Evolutionary conservation across 805 yeast genomes (phyloP).

Genomic region (Hyphopichia homilentoma): DNA sequence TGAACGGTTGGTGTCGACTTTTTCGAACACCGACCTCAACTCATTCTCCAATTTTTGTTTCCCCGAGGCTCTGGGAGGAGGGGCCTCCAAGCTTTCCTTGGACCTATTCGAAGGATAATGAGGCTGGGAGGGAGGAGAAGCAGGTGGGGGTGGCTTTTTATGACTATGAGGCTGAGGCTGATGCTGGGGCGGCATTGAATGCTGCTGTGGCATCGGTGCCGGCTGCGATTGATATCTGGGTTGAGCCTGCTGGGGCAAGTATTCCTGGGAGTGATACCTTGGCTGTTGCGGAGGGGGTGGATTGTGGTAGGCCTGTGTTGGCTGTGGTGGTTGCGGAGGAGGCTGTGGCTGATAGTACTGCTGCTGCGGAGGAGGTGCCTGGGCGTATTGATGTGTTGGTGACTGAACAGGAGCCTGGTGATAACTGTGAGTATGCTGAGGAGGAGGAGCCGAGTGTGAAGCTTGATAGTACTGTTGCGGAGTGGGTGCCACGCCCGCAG

Average conservation of each 20-base stretch:
- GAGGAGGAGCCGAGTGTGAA: constrained; percentile 4
- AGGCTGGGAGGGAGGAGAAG: constrained; percentile 4
- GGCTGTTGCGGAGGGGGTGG: constrained; percentile 10
- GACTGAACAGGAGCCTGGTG: constrained; percentile 5
- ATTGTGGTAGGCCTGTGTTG: constrained; percentile 5
- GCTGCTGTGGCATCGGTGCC: constrained; percentile 8
- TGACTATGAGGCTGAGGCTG: constrained; percentile 11
- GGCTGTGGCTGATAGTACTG: constrained; percentile 9
- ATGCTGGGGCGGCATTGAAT: constrained; percentile 8
- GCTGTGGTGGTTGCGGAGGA: constrained; percentile 6
- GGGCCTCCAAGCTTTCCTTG: constrained; percentile 16
- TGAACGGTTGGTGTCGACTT: constrained; percentile 50
- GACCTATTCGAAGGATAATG: constrained; percentile 10
- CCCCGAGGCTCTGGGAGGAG: constrained; percentile 16
- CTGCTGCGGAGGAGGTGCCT: constrained; percentile 13
- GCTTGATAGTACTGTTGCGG: constrained; percentile 8
- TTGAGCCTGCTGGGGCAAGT: constrained; percentile 10
- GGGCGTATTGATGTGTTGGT: constrained; percentile 10
- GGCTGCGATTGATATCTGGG: constrained; percentile 7
- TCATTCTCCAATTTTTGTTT: constrained; percentile 45
- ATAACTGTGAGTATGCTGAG: constrained; percentile 7
- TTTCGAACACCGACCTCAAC: constrained; percentile 47
- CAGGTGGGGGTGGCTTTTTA: constrained; percentile 16
- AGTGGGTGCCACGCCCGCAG: constrained; percentile 3
- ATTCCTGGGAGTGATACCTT: constrained; percentile 4